A percentile compares a stretch with the other conserved stretches of the same genome.
These are phyloP conservation scores for Albizia julibrissin DNA, from an alignment of 306 rosid genomes.

Conservation along the genomic window DNA sequence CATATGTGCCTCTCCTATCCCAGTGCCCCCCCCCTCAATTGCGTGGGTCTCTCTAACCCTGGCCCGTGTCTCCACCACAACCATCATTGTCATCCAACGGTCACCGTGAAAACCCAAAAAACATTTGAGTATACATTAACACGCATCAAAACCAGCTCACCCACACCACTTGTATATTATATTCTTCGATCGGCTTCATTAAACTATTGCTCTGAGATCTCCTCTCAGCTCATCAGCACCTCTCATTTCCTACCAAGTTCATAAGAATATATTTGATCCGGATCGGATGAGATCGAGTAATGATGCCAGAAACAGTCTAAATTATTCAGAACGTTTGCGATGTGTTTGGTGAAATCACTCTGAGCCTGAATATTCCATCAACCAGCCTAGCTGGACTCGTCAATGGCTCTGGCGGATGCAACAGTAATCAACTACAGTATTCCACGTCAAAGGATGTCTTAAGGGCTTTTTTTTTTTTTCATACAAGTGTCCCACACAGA, in stretches of 20 bases:
- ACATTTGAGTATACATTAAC: not conserved
- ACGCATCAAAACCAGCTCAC: not conserved
- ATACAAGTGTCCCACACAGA: too few species aligned
- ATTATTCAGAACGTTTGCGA: not conserved
- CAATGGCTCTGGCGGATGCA: conserved; percentile 18
- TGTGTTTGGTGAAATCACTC: not conserved
- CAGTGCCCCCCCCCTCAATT: not conserved
- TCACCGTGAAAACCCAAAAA: not conserved
- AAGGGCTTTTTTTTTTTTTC: too few species aligned
- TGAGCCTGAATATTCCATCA: not conserved
- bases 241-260: not conserved
- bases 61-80: not conserved
- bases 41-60: not conserved
- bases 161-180: not conserved
- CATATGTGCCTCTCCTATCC: not conserved
- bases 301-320: not conserved
- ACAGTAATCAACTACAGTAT: not conserved
- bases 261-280: not conserved
- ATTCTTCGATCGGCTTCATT: not conserved
- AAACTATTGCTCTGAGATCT: not conserved
- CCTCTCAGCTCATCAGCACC: not conserved
- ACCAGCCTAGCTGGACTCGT: conserved; percentile 10
- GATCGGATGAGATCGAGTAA: not conserved
- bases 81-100: not conserved
- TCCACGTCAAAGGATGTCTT: too few species aligned